These are phyloP conservation scores for Dioszegia crocea DNA, from an alignment of 768 basidiomycete species.

Conservation along the genomic window DNA sequence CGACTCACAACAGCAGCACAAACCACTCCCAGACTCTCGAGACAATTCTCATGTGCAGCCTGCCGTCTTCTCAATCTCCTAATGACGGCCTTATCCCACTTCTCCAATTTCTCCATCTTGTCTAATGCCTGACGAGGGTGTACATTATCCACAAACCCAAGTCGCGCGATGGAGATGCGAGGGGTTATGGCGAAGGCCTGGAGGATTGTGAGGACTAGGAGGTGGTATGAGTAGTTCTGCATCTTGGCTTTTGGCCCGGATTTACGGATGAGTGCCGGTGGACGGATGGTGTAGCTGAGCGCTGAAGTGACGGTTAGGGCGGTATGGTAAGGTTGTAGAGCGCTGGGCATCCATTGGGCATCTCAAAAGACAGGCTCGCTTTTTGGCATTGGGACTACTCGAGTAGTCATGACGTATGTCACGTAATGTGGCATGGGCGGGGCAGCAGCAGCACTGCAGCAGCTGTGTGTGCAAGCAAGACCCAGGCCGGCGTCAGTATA, in stretches of 20 bases:
- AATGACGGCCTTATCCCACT: conserved; percentile 16
- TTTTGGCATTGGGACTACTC: too few species aligned
- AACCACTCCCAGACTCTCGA: conserved; percentile 28
- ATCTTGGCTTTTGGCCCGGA: neutral
- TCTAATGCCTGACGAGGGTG: conserved; percentile 23
- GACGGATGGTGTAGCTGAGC: neutral
- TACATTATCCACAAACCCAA: conserved; percentile 32
- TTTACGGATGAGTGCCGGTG: neutral
- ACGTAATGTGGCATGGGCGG: too few species aligned
- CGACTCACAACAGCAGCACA: conserved; percentile 26
- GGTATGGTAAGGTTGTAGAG: too few species aligned
- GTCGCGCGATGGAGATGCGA: conserved; percentile 20
- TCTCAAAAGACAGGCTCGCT: too few species aligned
- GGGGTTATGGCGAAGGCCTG: conserved; percentile 25
- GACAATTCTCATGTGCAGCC: conserved; percentile 36
- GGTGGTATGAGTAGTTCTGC: conserved; percentile 35
- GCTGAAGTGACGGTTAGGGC: too few species aligned
- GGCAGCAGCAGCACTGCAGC: too few species aligned
- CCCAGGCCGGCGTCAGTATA: too few species aligned
- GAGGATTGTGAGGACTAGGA: conserved; percentile 26
- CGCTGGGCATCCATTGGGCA: too few species aligned
- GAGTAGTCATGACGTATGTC: too few species aligned
- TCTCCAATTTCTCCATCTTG: conserved; percentile 30
- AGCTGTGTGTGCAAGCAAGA: too few species aligned
- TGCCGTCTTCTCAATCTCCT: conserved; percentile 27